Conservation (phyloP, 2,329 filamentous ascomycete species). For the Aspergillus puulaauensis region DNA sequence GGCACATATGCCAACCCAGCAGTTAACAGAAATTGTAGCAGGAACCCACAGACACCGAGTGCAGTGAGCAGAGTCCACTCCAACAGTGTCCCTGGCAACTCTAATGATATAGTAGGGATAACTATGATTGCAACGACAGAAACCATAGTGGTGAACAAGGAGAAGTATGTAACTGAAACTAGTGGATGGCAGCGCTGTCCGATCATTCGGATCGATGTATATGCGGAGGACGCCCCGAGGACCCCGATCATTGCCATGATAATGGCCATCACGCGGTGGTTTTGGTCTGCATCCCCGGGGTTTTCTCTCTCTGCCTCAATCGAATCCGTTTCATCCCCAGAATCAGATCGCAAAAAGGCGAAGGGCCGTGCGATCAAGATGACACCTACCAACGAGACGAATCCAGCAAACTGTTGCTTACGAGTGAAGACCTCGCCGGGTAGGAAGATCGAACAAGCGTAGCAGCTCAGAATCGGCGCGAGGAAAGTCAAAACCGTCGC, state of each 20-base stretch:
- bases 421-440: conserved; percentile 73
- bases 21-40: conserved; percentile 84
- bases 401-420: conserved; percentile 71
- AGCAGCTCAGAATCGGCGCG: conserved; percentile 73
- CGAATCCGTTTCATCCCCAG: conserved; percentile 14
- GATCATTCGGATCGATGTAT: conserved; percentile 76
- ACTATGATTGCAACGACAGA: conserved; percentile 59
- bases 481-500: conserved; percentile 89
- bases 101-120: conserved; percentile 57
- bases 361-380: conserved; percentile 76
- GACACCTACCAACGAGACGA: conserved; percentile 76
- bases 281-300: conserved; percentile 49
- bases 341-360: conserved; percentile 13
- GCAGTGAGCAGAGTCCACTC: conserved; percentile 69
- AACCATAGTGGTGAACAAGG: conserved; percentile 67
- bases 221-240: conserved; percentile 70
- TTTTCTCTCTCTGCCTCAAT: conserved; percentile 19
- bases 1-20: conserved; percentile 72
- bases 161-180: conserved; percentile 85
- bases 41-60: conserved; percentile 72
- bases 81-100: conserved; percentile 52
- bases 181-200: conserved; percentile 77
- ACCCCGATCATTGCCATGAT: conserved; percentile 74
- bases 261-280: conserved; percentile 69
- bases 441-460: conserved; percentile 73